phyloP scores from a whole-genome alignment of 129 eudicot genomes.

The Centella asiatica region DNA sequence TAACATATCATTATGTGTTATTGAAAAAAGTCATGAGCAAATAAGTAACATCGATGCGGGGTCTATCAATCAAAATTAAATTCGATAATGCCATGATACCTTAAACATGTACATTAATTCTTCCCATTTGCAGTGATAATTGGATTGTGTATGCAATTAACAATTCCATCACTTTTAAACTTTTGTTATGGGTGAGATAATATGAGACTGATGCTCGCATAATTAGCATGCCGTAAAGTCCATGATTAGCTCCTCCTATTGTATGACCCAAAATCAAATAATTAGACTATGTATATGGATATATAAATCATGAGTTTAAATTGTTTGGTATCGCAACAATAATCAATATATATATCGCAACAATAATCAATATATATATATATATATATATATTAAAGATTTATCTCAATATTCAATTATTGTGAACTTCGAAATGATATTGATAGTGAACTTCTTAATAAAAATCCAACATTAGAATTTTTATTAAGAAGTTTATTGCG shows the following conservation, averaged over 20 bases:
- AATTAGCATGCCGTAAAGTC: constrained; percentile 10
- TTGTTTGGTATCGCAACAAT: too few species aligned
- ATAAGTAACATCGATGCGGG: too few species aligned
- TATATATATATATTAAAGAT: too few species aligned
- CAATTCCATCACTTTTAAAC: background rate
- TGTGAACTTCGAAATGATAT: too few species aligned
- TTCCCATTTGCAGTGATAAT: constrained; percentile 12
- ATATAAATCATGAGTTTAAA: background rate
- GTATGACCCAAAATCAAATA: too few species aligned
- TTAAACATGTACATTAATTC: constrained; percentile 3
- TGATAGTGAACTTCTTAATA: too few species aligned
- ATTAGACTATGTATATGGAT: background rate
- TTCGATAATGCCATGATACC: background rate
- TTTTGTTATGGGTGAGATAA: constrained; percentile 1
- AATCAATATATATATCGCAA: too few species aligned
- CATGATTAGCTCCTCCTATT: constrained; percentile 25
- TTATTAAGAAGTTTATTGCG: too few species aligned
- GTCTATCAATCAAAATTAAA: background rate
- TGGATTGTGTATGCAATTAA: constrained; percentile 1
- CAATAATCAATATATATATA: too few species aligned
- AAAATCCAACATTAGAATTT: too few species aligned
- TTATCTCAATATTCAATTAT: too few species aligned
- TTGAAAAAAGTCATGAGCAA: background rate
- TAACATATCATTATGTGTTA: too few species aligned
- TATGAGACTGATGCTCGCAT: constrained; percentile 4